These are phyloP conservation scores for Termitomyces bulborhizus DNA, from an alignment of 768 basidiomycete species.

Conservation along the genomic window DNA sequence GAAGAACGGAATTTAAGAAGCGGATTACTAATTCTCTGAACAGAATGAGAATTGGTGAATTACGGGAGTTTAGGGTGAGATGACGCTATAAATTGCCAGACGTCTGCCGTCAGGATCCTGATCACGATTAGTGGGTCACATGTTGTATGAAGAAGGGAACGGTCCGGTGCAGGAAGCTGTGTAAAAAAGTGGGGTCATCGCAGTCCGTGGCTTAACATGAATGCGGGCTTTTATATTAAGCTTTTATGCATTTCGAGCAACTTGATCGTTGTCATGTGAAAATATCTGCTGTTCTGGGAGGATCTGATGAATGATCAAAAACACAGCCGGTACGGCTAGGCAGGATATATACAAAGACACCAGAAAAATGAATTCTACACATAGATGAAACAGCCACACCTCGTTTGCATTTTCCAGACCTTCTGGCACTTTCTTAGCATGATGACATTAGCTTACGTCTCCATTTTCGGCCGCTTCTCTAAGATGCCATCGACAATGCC, in stretches of 20 bases:
- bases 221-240: too few relatives aligned
- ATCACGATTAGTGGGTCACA: neutral
- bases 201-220: conserved; percentile 1
- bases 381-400: neutral
- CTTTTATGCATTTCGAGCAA: neutral
- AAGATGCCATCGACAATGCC: conserved; percentile 93
- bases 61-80: neutral
- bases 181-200: neutral
- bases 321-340: neutral
- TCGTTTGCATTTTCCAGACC: neutral
- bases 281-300: neutral
- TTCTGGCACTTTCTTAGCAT: neutral
- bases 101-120: conserved; percentile 1
- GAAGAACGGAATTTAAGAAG: neutral
- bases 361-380: neutral
- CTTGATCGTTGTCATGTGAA: neutral
- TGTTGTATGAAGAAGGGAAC: neutral
- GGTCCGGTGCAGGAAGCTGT: neutral
- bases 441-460: conserved; percentile 19
- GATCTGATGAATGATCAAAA: too few relatives aligned
- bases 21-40: neutral
- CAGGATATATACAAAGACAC: neutral
- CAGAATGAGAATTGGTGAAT: neutral
- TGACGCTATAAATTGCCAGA: conserved; percentile 4
- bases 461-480: conserved; percentile 63